Conservation (phyloP, 2,329 filamentous ascomycete genomes). For the Fusarium anthophilum region DNA sequence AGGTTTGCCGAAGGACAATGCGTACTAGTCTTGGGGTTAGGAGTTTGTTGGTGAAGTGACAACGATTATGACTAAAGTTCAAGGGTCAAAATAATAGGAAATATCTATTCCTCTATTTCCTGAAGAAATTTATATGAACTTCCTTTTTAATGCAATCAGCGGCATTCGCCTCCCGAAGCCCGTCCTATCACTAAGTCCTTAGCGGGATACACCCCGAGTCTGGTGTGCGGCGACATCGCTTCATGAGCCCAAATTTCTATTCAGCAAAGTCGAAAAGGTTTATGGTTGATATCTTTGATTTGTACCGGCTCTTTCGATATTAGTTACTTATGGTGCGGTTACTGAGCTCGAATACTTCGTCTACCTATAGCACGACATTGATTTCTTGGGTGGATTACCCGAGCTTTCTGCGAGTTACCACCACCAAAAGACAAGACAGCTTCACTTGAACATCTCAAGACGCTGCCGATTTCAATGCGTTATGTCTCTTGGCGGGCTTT, state of each 20-base stretch:
- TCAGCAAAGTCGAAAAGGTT: background rate
- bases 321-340: background rate
- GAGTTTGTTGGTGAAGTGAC: constrained; percentile 3
- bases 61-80: background rate
- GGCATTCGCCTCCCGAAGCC: constrained; percentile 19
- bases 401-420: constrained; percentile 39
- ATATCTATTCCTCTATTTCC: background rate
- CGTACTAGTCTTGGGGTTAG: background rate
- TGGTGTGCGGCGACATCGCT: background rate
- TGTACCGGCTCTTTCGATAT: background rate
- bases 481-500: constrained; percentile 45
- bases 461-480: constrained; percentile 44
- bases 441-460: constrained; percentile 1
- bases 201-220: constrained; percentile 24
- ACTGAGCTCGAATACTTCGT: background rate
- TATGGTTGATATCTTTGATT: too few species aligned
- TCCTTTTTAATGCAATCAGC: background rate
- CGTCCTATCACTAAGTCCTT: constrained; percentile 7
- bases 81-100: too few species aligned
- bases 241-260: constrained; percentile 1
- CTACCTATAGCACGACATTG: background rate
- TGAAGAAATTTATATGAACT: background rate
- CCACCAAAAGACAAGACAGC: background rate
- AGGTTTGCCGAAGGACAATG: constrained; percentile 19
- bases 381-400: constrained; percentile 37